Base-by-base conservation (phyloP, 805 yeast genomes). In the Clavispora fructus region DNA sequence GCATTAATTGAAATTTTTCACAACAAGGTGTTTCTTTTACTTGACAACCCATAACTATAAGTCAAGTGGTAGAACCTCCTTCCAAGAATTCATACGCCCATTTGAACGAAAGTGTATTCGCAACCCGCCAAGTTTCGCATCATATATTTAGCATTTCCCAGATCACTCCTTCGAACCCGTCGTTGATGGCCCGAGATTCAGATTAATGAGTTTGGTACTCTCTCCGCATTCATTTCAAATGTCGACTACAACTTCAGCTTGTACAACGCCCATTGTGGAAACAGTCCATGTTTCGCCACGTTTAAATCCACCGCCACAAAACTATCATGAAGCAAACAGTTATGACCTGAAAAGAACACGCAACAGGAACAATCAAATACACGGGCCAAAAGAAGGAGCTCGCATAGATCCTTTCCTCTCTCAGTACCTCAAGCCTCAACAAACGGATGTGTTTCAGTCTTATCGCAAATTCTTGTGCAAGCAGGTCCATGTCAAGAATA, bases 361-460 rank as follows among this genome's bases (percentile, higher is more conserved):
- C 17, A 19, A 12, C 28, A 8, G 16, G 8, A 40, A 17, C 14
- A 4, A 3, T 12, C 40, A 7, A 13, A 13, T 37, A 29, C 40
- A 10, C 3, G 29, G 40, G 10, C 35, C 35, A 5, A 37, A 23
- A 3, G 28, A 19, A 16, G 25, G 25, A 14, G 5, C 19, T 9
- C 35, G n/a, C 4, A 42, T 44, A 8, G 58, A 55, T 33, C 56
- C 58, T 8, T 55, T 53, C 32, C 46, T 55, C 12, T 54, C 54
- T 3, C 55, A 49, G 37, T 55, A 55, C 43, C 43, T 55, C 41
- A 49, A 45, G 41, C 56, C 52, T 9, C 37, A 37, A 35, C 44
- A 14, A 43, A 40, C 37, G 40, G 43, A 53, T 33, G 41, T 43
- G 25, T 53, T 48, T 16, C 50, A 53, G 32, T 37, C 49, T 13